Conservation (phyloP, 2,329 filamentous ascomycete species). For the Colletotrichum destructivum region DNA sequence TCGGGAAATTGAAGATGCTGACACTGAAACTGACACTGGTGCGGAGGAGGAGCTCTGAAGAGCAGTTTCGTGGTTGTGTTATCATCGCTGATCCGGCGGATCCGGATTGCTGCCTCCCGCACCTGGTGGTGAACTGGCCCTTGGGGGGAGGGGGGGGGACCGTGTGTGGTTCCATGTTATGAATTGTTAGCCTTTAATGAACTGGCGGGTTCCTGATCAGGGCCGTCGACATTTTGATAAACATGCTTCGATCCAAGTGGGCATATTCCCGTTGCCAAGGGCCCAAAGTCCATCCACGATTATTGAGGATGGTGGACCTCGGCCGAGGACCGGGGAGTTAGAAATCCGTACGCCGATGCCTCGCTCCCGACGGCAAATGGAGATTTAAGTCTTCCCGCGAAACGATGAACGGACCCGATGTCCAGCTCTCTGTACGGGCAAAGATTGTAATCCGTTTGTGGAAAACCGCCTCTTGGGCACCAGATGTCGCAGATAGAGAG, state of each 20-base stretch:
- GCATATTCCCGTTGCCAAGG: slow-evolving; percentile 8
- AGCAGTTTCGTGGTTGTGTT: background rate
- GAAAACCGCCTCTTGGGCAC: too few relatives aligned
- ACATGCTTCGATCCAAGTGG: slow-evolving; percentile 24
- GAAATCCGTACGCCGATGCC: slow-evolving; percentile 24
- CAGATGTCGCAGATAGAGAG: too few relatives aligned
- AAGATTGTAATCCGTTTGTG: too few relatives aligned
- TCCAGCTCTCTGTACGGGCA: background rate
- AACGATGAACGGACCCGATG: slow-evolving; percentile 6
- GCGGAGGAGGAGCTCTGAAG: slow-evolving; percentile 25
- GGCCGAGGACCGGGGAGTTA: slow-evolving; percentile 25
- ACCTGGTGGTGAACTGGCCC: background rate
- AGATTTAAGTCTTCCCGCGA: background rate
- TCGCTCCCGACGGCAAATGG: slow-evolving; percentile 8
- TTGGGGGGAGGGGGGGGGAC: background rate
- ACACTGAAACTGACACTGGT: too few relatives aligned
- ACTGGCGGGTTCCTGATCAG: background rate
- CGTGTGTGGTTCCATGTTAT: background rate
- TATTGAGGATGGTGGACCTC: background rate
- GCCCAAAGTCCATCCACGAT: too few relatives aligned
- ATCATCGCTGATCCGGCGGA: slow-evolving; percentile 15
- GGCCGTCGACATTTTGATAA: slow-evolving; percentile 3
- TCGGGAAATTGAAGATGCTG: slow-evolving; percentile 21
- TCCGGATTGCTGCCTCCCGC: slow-evolving; percentile 1
- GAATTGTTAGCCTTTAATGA: background rate